Conservation (phyloP, 2,329 filamentous ascomycete genomes). For the Clonostachys sp. region DNA sequence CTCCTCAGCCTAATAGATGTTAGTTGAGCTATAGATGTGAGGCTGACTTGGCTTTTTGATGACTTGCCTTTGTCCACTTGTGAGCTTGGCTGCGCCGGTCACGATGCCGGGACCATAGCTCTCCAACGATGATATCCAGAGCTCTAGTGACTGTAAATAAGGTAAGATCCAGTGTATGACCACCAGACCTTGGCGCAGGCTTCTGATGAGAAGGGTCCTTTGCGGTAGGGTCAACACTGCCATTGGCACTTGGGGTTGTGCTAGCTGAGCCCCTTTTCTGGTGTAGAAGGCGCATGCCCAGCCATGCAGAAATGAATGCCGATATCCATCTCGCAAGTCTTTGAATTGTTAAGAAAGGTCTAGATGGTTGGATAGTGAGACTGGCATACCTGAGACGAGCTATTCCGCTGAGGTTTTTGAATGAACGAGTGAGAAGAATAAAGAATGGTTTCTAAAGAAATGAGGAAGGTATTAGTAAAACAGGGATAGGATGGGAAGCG, state of each 20-base stretch:
- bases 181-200: slow-evolving; percentile 37
- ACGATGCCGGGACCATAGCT: slow-evolving; percentile 54
- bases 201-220: background rate
- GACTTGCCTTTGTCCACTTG: slow-evolving; percentile 41
- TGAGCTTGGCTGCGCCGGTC: slow-evolving; percentile 34
- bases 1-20: slow-evolving; percentile 18
- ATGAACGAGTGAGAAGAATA: too few species aligned
- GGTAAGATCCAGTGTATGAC: slow-evolving; percentile 76
- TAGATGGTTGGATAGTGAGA: too few species aligned
- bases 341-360: background rate
- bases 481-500: too few species aligned
- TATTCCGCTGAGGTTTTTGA: too few species aligned
- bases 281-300: slow-evolving; percentile 52
- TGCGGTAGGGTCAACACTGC: background rate
- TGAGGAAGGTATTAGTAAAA: too few species aligned
- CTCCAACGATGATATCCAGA: slow-evolving; percentile 64
- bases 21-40: background rate
- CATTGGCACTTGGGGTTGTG: background rate
- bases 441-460: too few species aligned
- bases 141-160: slow-evolving; percentile 73
- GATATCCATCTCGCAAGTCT: slow-evolving; percentile 51
- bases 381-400: too few species aligned
- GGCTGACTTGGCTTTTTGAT: background rate
- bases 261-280: slow-evolving; percentile 40
- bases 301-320: slow-evolving; percentile 53